Evolutionary conservation across 139 green algal genomes (phyloP), one percentile per base, ranked within the genome.

Genomic region (Desmodesmus armatus): DNA sequence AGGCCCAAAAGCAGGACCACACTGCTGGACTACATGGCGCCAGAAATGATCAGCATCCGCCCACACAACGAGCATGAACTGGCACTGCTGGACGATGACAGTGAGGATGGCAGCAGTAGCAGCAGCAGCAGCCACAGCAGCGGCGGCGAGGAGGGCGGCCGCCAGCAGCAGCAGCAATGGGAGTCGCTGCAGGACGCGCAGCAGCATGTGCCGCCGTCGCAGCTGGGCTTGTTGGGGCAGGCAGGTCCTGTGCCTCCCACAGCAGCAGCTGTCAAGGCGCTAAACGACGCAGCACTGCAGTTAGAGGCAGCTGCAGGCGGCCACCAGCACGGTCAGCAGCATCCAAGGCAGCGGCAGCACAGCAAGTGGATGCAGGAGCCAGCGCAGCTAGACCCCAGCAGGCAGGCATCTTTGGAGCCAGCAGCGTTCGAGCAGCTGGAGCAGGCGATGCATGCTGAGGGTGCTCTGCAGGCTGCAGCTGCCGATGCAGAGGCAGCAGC

Each of bases 11-110:
- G 40, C 25, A 6, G 66, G 27, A 75, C 78, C 13, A 66, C 40
- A 33, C 82, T 91, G 60, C 83, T 93, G 40, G 90, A 93, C 70
- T 93, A 92, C 86, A 93, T 92, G 88, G 86, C 90, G 0, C 90
- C 90, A 7, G 90, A 93, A 78, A 89, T 93, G 85, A 63, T 92
- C 37, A 31, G 81, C 6, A 74, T 91, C 33, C 67, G 63, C 43
- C 29, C 66, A 40, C n/a, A 72, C 62, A 67, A 86, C 70, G 82
- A 86, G 55, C 44, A 82, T 58, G 78, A 86, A 55, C n/a, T 90
- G 77, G 82, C 77, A 62, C 69, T 80, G 23, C 62, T 67, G 3
- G 3, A 41, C 31, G 43, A 75, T 55, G 37, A 75, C 37, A 75
- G 67, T 37, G 49, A 37, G 15, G 67, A 47, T 11, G 67, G 49